phyloP scores from a whole-genome alignment of 129 eudicot species.

The Smallanthus sonchifolius region DNA sequence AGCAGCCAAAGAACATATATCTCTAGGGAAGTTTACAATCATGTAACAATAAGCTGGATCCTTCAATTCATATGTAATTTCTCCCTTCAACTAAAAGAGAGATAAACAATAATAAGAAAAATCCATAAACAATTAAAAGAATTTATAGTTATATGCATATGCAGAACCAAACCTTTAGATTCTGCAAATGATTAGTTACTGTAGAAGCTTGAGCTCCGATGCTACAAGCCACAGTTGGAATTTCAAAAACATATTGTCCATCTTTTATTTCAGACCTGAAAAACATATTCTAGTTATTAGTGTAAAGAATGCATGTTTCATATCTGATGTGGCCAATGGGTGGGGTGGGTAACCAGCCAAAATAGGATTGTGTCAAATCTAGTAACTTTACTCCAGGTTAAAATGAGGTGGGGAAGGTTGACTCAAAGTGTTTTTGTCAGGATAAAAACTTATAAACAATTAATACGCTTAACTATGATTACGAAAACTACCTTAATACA shows the following conservation, averaged over 20 bases:
- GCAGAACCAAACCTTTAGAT: conserved; percentile 53
- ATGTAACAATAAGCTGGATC: conserved; percentile 86
- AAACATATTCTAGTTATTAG: conserved; percentile 19
- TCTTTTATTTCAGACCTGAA: conserved; percentile 75
- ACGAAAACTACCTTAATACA: neutral
- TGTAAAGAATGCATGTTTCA: neutral
- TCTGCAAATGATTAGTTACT: conserved; percentile 58
- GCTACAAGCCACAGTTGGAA: conserved; percentile 73
- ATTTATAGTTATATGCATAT: neutral
- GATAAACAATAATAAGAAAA: conserved; percentile 8
- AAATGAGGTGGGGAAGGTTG: neutral
- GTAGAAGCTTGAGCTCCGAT: conserved; percentile 40
- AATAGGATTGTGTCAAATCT: neutral
- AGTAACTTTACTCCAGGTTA: neutral
- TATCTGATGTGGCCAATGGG: neutral
- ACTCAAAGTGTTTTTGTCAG: neutral
- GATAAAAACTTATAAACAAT: neutral
- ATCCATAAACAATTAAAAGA: neutral
- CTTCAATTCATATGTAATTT: conserved; percentile 85
- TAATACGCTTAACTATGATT: neutral
- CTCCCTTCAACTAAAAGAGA: conserved; percentile 55
- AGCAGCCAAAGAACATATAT: conserved; percentile 68
- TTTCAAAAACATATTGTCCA: conserved; percentile 80
- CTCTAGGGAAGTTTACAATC: conserved; percentile 54
- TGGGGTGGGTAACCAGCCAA: neutral